Evolutionary conservation across 2,329 filamentous ascomycete species (phyloP).

Genomic region (Ceratocystis alfenasii): DNA sequence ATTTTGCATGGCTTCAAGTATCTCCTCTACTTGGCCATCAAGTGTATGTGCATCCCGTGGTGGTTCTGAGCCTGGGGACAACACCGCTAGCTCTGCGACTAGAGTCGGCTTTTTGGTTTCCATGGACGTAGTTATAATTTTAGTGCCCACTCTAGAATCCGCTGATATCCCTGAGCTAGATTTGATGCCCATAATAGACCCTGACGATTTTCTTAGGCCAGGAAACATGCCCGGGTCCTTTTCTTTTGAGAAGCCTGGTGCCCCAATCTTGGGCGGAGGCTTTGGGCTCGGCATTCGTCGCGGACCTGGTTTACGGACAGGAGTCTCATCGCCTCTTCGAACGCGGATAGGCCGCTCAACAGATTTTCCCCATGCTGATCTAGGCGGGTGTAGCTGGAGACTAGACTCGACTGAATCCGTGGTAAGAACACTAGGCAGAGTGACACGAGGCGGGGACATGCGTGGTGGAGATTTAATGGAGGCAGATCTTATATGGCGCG

Average conservation of each 20-base stretch:
- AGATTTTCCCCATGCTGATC: constrained; percentile 12
- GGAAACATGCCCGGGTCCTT: neutral
- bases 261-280: constrained; percentile 12
- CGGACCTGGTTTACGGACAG: neutral
- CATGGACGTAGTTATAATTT: neutral
- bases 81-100: neutral
- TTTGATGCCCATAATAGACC: neutral
- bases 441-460: constrained; percentile 10
- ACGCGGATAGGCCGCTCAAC: constrained; percentile 17
- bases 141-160: neutral
- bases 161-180: neutral
- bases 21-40: constrained; percentile 44
- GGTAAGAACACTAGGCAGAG: constrained; percentile 6
- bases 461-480: constrained; percentile 10
- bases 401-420: neutral
- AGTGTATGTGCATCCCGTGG: constrained; percentile 31
- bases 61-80: neutral
- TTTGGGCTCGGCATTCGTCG: constrained; percentile 15
- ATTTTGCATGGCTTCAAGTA: constrained; percentile 43
- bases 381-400: neutral
- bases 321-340: constrained; percentile 20
- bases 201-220: neutral
- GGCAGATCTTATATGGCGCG: neutral
- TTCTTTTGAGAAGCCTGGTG: neutral
- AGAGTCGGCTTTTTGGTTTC: neutral